These are phyloP conservation scores for Mycena indigotica DNA, from an alignment of 768 basidiomycete species.

Conservation along the genomic window DNA sequence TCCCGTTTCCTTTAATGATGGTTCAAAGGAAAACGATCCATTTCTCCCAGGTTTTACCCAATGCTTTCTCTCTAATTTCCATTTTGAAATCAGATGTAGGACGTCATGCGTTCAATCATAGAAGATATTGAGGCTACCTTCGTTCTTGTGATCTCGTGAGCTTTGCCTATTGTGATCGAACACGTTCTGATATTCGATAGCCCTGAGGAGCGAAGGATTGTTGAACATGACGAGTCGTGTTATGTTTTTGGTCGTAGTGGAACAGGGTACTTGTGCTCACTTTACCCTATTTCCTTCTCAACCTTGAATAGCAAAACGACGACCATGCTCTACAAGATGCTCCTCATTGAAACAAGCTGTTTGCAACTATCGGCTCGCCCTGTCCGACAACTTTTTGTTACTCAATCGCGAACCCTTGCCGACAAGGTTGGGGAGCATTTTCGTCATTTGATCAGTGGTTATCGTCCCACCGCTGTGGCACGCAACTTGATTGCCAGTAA, in stretches of 20 bases:
- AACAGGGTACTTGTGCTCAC: conserved; percentile 46
- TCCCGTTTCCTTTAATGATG: not conserved
- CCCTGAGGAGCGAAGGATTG: conserved; percentile 39
- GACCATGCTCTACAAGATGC: conserved; percentile 76
- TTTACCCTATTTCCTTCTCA: not conserved
- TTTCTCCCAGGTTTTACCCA: conserved; percentile 11
- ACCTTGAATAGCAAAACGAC: conserved; percentile 65
- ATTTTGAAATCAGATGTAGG: not conserved
- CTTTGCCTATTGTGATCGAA: not conserved
- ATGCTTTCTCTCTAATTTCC: not conserved
- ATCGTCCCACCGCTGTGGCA: not conserved
- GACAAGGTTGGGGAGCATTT: conserved; percentile 75
- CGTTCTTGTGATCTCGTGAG: conserved; percentile 22
- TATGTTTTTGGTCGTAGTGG: conserved; percentile 53
- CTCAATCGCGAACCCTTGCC: conserved; percentile 66
- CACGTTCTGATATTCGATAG: not conserved
- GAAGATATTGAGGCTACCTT: conserved; percentile 21
- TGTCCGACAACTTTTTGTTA: conserved; percentile 73
- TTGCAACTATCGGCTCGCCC: conserved; percentile 34
- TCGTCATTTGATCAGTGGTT: conserved; percentile 42
- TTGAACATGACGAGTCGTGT: conserved; percentile 44
- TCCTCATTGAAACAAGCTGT: conserved; percentile 53
- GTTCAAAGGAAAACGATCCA: conserved; percentile 19
- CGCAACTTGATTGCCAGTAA: conserved; percentile 1
- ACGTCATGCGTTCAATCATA: conserved; percentile 14